phyloP scores from a whole-genome alignment of 805 yeast genomes.

The Metschnikowia similis region DNA sequence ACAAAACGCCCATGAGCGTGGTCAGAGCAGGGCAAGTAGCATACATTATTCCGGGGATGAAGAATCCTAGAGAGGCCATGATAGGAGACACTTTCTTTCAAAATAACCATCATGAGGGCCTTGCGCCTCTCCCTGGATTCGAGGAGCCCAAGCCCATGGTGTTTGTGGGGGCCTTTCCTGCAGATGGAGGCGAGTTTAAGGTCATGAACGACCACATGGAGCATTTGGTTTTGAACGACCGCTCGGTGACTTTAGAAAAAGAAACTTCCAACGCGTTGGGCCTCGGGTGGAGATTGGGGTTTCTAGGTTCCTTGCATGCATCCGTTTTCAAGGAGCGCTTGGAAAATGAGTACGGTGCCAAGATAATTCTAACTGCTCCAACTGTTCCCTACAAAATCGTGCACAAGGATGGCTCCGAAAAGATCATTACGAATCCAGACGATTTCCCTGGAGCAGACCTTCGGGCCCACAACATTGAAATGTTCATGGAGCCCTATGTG shows the following conservation, averaged over 20 bases:
- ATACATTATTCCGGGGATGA: constrained; percentile 92
- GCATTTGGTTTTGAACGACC: constrained; percentile 83
- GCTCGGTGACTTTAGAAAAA: constrained; percentile 83
- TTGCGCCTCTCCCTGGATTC: constrained; percentile 86
- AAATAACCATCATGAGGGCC: constrained; percentile 47
- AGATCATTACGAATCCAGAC: constrained; percentile 81
- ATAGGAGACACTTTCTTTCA: constrained; percentile 88
- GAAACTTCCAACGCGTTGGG: constrained; percentile 94
- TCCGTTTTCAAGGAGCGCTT: constrained; percentile 89
- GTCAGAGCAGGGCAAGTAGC: constrained; percentile 92
- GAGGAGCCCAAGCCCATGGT: constrained; percentile 98
- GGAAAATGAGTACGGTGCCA: constrained; percentile 91
- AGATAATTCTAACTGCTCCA: constrained; percentile 88
- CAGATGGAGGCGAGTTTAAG: constrained; percentile 88
- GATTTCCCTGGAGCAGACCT: constrained; percentile 71
- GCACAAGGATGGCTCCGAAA: constrained; percentile 60
- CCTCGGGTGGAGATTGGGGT: constrained; percentile 96
- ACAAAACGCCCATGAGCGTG: constrained; percentile 57
- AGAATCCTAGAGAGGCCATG: constrained; percentile 75
- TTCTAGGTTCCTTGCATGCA: constrained; percentile 91
- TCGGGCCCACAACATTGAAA: constrained; percentile 45
- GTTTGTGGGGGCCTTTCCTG: constrained; percentile 96
- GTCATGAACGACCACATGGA: constrained; percentile 85
- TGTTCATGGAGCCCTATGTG: constrained; percentile 78
- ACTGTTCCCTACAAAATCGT: constrained; percentile 87